Base-by-base conservation (phyloP, 139 green algal genomes). In the Zygnema cylindricum region DNA sequence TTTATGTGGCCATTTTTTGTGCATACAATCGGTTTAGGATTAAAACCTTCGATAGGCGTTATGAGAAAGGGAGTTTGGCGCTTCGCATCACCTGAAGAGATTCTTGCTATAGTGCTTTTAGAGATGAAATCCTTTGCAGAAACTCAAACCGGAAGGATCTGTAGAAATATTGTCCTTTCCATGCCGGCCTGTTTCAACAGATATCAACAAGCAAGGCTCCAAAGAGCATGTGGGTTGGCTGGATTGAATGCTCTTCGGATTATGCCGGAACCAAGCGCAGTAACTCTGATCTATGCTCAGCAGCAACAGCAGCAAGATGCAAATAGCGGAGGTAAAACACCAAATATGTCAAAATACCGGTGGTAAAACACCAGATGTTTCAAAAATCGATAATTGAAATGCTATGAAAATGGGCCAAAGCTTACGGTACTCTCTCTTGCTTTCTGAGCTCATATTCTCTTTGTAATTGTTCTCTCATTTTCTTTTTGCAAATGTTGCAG, bases 1-100 rank as follows among this genome's bases (percentile, higher is more conserved):
- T 96, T 96, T 92, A 94, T 97, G 57, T 98, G 93, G 93, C 95
- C 97, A 1, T 99, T 95, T 88, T 82, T 93, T 77, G 91, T 96
- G 77, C 77, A 84, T 22, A 49, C 36, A 3, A 32, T 55, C 2
- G 77, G 77, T 32, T 71, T 84, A 43, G 77, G 77, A 39, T 2
- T 84, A 25, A 49, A 55, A 3, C 77, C 77, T 2, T 3, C 22
- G 2, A 2, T 84, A 21, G 77, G 41, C 25, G 3, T 41, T 3
- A 39, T 69, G 36, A 2, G 36, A 36, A 54, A 35, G 35, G 77
- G 36, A 43, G 30, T 49, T 25, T 84, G 77, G 77, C 35, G 36
- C 3, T 84, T 54, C 35, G 11, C 36, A 2, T 86, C 81, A 38
- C 32, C 81, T 35, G 81, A 87, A 40, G 69, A 87, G 7, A 63